Percentiles rank a stretch among this genome's conserved stretches.
These are phyloP conservation scores for Citrullus mucosospermus DNA, from an alignment of 306 rosid genomes.

Conservation along the genomic window DNA sequence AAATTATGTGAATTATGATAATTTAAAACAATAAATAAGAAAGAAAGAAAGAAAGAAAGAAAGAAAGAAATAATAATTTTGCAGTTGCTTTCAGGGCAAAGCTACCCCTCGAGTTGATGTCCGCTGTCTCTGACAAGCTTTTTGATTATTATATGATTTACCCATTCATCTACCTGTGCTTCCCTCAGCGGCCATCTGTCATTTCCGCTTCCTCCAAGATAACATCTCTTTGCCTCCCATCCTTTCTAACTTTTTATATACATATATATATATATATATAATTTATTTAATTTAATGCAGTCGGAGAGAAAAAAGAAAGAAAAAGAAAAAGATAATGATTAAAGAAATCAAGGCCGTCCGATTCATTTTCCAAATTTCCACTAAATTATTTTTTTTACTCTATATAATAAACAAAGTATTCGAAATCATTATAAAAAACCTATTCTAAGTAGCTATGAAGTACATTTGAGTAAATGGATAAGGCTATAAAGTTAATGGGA, in stretches of 20 bases:
- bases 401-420: not conserved
- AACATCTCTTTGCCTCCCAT: not conserved
- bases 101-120: constrained; percentile 4
- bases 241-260: not conserved
- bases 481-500: not conserved
- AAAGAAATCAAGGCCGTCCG: not conserved
- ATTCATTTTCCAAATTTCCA: not conserved
- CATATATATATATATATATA: no score
- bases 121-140: not conserved
- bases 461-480: not conserved
- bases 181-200: constrained; percentile 12
- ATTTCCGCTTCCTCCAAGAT: not conserved
- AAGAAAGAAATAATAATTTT: no score
- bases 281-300: not conserved
- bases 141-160: not conserved
- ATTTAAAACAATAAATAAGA: no score
- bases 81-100: not conserved
- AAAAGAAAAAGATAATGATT: not conserved
- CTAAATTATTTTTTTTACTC: not conserved
- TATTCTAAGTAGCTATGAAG: not conserved
- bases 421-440: not conserved
- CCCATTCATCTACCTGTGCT: constrained; percentile 8
- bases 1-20: no score
- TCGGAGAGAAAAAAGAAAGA: not conserved
- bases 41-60: no score